A percentile compares a stretch with the other conserved stretches of the same genome.
Evolutionary conservation across 2,329 filamentous ascomycete species (phyloP).

Genomic region (Chalara sp.): DNA sequence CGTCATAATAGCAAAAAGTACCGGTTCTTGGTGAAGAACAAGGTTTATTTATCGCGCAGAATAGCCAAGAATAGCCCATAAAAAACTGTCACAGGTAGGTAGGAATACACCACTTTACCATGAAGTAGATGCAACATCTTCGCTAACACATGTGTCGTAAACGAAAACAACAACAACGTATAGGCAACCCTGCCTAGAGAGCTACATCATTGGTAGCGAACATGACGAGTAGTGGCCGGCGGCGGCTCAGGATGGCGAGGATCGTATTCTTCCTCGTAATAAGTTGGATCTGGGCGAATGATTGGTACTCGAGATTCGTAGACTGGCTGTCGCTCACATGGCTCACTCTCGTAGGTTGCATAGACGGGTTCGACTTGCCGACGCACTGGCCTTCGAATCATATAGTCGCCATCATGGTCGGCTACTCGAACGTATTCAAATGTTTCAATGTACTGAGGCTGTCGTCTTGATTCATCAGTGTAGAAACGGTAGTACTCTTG

Average conservation of each 20-base stretch:
- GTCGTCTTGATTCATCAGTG: constrained; percentile 25
- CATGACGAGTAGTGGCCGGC: constrained; percentile 15
- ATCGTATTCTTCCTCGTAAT: constrained; percentile 40
- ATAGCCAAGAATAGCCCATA: too few relatives aligned
- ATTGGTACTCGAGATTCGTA: constrained; percentile 20
- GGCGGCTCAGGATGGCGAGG: constrained; percentile 32
- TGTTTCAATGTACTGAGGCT: constrained; percentile 27
- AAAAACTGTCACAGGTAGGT: too few relatives aligned
- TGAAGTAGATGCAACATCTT: too few relatives aligned
- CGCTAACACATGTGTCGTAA: too few relatives aligned
- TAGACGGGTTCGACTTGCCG: constrained; percentile 28
- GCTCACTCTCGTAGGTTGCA: constrained; percentile 20
- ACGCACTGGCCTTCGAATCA: constrained; percentile 35
- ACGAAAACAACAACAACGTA: too few relatives aligned
- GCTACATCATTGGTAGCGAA: constrained; percentile 19
- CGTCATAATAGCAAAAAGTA: too few relatives aligned
- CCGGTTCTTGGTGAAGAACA: too few relatives aligned
- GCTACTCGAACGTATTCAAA: constrained; percentile 40
- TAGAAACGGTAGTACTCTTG: constrained; percentile 30
- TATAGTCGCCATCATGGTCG: constrained; percentile 39
- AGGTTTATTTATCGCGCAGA: too few relatives aligned
- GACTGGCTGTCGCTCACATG: constrained; percentile 19
- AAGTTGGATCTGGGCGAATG: constrained; percentile 18
- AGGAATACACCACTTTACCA: too few relatives aligned
- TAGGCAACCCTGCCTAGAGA: constrained; percentile 4